Evolutionary conservation across 352 stramenopile genomes (phyloP).

Genomic region (Globisporangium recalcitrans): DNA sequence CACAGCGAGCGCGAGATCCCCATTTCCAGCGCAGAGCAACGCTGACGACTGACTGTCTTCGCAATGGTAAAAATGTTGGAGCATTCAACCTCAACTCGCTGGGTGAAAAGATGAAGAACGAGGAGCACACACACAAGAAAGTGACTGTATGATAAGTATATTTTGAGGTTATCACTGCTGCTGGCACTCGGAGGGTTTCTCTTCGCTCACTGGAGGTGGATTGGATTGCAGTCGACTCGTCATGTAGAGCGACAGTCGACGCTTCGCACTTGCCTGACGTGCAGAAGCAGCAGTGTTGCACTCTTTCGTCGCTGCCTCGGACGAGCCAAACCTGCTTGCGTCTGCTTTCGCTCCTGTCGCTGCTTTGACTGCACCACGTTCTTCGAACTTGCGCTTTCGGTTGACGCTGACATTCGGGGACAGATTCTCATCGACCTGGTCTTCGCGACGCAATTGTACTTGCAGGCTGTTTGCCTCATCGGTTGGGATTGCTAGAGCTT

Average conservation of each 20-base stretch:
- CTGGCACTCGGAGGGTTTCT: constrained; percentile 21
- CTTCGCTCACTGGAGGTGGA: not conserved
- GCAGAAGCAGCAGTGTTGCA: not conserved
- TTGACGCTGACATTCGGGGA: constrained; percentile 8
- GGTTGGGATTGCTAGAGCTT: not conserved
- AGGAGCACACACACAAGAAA: too few relatives aligned
- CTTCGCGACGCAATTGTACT: not conserved
- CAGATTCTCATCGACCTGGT: constrained; percentile 4
- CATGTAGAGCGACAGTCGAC: constrained; percentile 6
- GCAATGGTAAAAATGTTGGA: too few relatives aligned
- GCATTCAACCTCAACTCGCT: too few relatives aligned
- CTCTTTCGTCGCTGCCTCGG: not conserved
- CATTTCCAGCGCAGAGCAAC: too few relatives aligned
- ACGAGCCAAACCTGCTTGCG: not conserved
- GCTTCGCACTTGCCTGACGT: constrained; percentile 2
- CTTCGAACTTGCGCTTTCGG: constrained; percentile 4
- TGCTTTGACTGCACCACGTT: not conserved
- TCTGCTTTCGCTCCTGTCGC: not conserved
- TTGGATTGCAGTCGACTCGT: not conserved
- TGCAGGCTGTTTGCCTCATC: not conserved
- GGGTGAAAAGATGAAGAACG: too few relatives aligned
- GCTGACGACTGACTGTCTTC: too few relatives aligned
- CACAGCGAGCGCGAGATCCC: too few relatives aligned
- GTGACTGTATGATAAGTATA: too few relatives aligned
- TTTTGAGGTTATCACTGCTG: constrained; percentile 12